phyloP scores from a whole-genome alignment of 176 grass and related monocot genomes.

The Oryza meyeriana region DNA sequence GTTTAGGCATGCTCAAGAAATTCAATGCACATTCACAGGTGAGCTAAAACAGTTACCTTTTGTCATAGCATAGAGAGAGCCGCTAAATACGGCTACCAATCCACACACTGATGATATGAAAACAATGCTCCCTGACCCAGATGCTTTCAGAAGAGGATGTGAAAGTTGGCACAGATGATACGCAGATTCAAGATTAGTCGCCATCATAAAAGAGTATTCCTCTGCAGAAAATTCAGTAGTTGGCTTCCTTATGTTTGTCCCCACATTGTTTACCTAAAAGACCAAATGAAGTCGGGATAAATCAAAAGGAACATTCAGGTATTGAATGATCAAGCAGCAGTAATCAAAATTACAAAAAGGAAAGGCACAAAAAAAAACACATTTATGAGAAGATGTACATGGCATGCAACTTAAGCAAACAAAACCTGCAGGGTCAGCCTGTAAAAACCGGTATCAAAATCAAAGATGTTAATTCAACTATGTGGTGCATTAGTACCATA shows the following conservation, averaged over 20 bases:
- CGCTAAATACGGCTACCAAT: conserved; percentile 35
- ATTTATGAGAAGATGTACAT: neutral
- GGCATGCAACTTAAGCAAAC: neutral
- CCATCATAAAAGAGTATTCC: conserved; percentile 75
- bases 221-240: conserved; percentile 59
- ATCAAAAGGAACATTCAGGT: neutral
- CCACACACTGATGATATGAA: conserved; percentile 80
- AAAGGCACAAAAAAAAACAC: neutral
- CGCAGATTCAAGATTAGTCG: conserved; percentile 78
- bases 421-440: neutral
- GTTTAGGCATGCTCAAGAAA: conserved; percentile 4
- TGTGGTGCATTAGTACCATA: neutral
- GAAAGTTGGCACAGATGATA: conserved; percentile 90
- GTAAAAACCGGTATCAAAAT: neutral
- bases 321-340: neutral
- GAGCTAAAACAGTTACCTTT: conserved; percentile 51
- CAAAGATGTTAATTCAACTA: conserved; percentile 5
- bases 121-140: conserved; percentile 62
- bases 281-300: conserved; percentile 2
- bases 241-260: conserved; percentile 63
- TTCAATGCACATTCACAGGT: neutral
- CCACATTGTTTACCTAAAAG: conserved; percentile 79
- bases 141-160: conserved; percentile 79
- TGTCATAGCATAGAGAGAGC: conserved; percentile 70
- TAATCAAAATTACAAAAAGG: neutral